Percentiles rank a stretch among this genome's conserved stretches.
phyloP scores from a whole-genome alignment of 2,329 filamentous ascomycete genomes.

The Fusarium buharicum region DNA sequence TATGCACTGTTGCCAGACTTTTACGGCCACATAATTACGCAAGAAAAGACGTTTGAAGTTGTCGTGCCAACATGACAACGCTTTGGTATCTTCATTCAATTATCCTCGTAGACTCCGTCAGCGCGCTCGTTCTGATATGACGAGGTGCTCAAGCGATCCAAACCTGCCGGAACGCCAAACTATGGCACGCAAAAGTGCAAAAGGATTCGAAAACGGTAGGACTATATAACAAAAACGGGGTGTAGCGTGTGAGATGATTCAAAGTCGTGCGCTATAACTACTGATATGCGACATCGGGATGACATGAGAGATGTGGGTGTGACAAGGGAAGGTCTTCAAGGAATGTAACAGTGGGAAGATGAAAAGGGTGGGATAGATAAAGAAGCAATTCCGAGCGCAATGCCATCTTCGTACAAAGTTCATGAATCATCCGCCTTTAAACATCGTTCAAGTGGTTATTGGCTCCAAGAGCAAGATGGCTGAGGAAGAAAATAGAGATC shows the following conservation, averaged over 20 bases:
- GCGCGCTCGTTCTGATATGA: constrained; percentile 10
- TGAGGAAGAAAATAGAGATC: background rate
- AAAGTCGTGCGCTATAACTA: constrained; percentile 7
- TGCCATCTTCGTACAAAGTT: constrained; percentile 26
- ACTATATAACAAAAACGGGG: constrained; percentile 3
- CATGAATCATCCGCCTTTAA: constrained; percentile 32
- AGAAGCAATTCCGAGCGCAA: constrained; percentile 6
- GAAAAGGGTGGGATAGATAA: constrained; percentile 7
- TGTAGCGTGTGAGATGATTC: background rate
- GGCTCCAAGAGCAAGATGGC: constrained; percentile 5
- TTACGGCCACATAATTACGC: background rate
- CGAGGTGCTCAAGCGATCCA: constrained; percentile 12
- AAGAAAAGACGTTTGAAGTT: background rate
- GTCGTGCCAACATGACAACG: constrained; percentile 2
- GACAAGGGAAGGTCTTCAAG: constrained; percentile 24
- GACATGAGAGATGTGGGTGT: constrained; percentile 5
- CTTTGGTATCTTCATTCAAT: constrained; percentile 21
- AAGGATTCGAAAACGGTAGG: constrained; percentile 10
- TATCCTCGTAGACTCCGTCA: constrained; percentile 13
- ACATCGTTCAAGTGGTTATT: constrained; percentile 26
- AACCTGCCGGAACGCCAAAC: constrained; percentile 20
- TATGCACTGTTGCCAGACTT: background rate
- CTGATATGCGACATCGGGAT: constrained; percentile 3
- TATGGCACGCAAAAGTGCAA: constrained; percentile 15
- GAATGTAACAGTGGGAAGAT: constrained; percentile 25